Evolutionary conservation across 441 rosid species (phyloP), one percentile per base, ranked within the genome.

Genomic region (Gossypium aridum): DNA sequence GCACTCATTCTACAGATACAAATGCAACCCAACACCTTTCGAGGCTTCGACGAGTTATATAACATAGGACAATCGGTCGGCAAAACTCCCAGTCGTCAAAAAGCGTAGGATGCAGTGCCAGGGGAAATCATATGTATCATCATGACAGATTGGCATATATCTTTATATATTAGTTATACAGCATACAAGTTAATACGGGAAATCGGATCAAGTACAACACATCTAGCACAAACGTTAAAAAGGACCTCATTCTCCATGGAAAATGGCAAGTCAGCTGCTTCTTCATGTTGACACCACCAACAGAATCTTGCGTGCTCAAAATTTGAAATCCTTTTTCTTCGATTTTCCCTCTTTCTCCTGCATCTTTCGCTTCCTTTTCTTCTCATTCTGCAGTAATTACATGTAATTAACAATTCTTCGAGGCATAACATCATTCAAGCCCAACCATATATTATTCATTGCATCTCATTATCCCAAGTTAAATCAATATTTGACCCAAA

Each of bases 261-360:
- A 3, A 39, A 59, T 31, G 17, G 6, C 19, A 22, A 20, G 57
- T 20, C n/a, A 19, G 73, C 73, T 31, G 45, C 62, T 26, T 5
- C 17, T 53, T 59, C 31, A 59, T 12, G 31, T 12, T 26, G 56
- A 43, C 56, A 31, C 60, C 25, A 2, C 20, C 31, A 51, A 1
- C 1, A 47, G 39, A 53, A 51, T 26, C 66, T 71, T 4, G 28
- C 45, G 2, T 7, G 16, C 77, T 83, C 82, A 96, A 75, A 96
- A 96, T 81, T 96, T 96, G 86, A 92, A 96, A 82, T 93, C 98
- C 78, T 91, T 93, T 68, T 96, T 96, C 89, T 93, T 96, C 0
- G 93, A 85, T 81, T 93, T 93, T 39, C 97, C 97, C 0, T 96
- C 99, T 79, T 93, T 96, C 3, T 96, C 99, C 68, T 90, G 95